phyloP scores from a whole-genome alignment of 2,329 filamentous ascomycete species.

The Rachicladosporium sp. region DNA sequence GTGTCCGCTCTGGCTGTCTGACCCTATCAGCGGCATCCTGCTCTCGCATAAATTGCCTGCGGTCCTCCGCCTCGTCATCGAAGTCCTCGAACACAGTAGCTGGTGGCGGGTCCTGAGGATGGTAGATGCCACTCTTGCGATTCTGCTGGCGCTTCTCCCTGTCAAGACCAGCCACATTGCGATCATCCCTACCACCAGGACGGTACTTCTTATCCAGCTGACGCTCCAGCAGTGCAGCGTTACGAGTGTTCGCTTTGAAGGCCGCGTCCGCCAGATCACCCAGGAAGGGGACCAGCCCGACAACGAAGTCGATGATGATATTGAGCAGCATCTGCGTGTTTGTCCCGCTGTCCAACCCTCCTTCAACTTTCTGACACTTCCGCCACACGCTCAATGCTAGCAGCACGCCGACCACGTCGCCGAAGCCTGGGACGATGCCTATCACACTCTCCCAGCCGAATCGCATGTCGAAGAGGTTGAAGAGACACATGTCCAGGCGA shows the following conservation, averaged over 20 bases:
- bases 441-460: conserved; percentile 88
- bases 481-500: conserved; percentile 70
- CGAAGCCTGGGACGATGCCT: conserved; percentile 67
- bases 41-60: conserved; percentile 7
- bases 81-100: conserved; percentile 37
- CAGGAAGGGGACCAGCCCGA: conserved; percentile 62
- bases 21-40: not conserved
- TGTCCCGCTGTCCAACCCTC: conserved; percentile 54
- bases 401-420: conserved; percentile 61
- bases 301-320: conserved; percentile 58
- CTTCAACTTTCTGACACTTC: conserved; percentile 61
- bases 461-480: conserved; percentile 66
- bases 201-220: conserved; percentile 57
- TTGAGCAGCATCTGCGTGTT: conserved; percentile 68
- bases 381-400: conserved; percentile 65
- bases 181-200: conserved; percentile 23
- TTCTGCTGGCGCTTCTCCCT: conserved; percentile 23
- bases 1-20: conserved; percentile 3
- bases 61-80: conserved; percentile 25
- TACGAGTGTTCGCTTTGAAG: conserved; percentile 65
- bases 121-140: conserved; percentile 20
- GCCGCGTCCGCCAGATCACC: conserved; percentile 65
- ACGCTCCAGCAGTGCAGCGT: conserved; percentile 56
- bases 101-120: conserved; percentile 26
- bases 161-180: conserved; percentile 15